phyloP scores from a whole-genome alignment of 2,329 filamentous ascomycete genomes.

The Zymoseptoria brevis region DNA sequence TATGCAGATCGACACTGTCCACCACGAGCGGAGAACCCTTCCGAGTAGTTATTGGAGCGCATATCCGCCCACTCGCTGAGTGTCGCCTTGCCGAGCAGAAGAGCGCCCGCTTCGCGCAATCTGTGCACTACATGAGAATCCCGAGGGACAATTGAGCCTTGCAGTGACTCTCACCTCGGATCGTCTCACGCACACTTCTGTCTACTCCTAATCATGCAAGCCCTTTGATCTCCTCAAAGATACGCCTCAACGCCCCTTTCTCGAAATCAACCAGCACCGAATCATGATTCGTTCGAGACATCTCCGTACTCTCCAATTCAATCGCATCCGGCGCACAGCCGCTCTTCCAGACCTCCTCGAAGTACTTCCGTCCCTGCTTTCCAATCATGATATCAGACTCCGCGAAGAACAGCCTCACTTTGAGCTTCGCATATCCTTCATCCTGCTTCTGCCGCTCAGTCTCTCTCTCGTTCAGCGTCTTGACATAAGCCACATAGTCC shows the following conservation, averaged over 20 bases:
- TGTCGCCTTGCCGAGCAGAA: constrained; percentile 63
- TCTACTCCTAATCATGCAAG: background rate
- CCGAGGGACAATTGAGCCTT: constrained; percentile 58
- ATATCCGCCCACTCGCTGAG: constrained; percentile 70
- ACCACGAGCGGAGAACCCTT: constrained; percentile 58
- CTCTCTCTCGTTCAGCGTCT: constrained; percentile 13
- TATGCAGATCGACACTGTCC: constrained; percentile 60
- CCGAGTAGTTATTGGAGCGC: constrained; percentile 58
- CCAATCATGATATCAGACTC: constrained; percentile 38
- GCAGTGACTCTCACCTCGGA: constrained; percentile 38
- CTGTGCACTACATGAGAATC: constrained; percentile 57
- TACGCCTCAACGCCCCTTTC: constrained; percentile 17
- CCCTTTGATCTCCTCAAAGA: constrained; percentile 15
- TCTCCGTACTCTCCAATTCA: constrained; percentile 27
- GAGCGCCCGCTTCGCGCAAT: constrained; percentile 57
- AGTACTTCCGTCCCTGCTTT: constrained; percentile 35
- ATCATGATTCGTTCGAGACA: constrained; percentile 37
- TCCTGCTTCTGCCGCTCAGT: constrained; percentile 5
- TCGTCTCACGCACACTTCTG: background rate
- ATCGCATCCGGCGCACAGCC: constrained; percentile 25
- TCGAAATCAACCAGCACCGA: constrained; percentile 18
- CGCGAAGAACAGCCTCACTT: constrained; percentile 31
- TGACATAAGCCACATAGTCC: constrained; percentile 29
- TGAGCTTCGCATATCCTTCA: constrained; percentile 14
- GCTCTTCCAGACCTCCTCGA: constrained; percentile 35